Percentiles rank a stretch among this genome's conserved stretches.
These are phyloP conservation scores for Talaromyces liani DNA, from an alignment of 495 filamentous ascomycete genomes.

Conservation along the genomic window DNA sequence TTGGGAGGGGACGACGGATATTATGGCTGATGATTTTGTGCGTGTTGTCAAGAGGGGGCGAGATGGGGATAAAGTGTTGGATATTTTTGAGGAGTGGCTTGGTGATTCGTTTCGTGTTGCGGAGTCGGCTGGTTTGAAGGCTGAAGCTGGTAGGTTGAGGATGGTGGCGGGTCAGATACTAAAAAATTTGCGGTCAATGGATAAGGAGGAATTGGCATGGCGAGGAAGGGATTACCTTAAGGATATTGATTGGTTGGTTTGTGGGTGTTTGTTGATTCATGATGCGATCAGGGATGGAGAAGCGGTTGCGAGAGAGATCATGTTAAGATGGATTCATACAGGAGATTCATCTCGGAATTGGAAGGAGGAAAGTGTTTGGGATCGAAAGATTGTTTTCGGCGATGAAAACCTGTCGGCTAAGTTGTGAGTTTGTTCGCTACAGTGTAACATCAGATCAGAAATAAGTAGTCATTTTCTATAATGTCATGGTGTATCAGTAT, in stretches of 20 bases:
- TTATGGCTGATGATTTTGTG: constrained; percentile 52
- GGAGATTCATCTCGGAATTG: not conserved
- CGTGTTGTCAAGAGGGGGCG: constrained; percentile 38
- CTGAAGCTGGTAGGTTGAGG: not conserved
- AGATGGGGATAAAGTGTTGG: constrained; percentile 16
- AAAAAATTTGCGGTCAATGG: not conserved
- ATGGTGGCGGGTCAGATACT: not conserved
- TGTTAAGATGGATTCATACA: constrained; percentile 13
- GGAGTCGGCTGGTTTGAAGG: not conserved
- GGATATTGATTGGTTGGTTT: constrained; percentile 13
- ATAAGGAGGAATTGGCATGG: constrained; percentile 9
- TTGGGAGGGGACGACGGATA: constrained; percentile 67
- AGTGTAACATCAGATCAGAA: not conserved
- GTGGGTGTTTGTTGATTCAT: constrained; percentile 11
- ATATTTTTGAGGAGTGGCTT: constrained; percentile 26
- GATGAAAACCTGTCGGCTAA: not conserved
- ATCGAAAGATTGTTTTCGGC: constrained; percentile 8
- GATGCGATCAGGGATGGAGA: constrained; percentile 16
- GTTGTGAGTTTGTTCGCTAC: not conserved
- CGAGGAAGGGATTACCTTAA: constrained; percentile 11
- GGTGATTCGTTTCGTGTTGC: not conserved
- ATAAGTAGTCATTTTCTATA: not conserved
- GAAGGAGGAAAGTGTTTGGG: constrained; percentile 3
- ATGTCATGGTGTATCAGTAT: not conserved
- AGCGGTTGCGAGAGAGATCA: constrained; percentile 11